Evolutionary conservation across 306 rosid species (phyloP).

Genomic region (Boehmeria nivea): DNA sequence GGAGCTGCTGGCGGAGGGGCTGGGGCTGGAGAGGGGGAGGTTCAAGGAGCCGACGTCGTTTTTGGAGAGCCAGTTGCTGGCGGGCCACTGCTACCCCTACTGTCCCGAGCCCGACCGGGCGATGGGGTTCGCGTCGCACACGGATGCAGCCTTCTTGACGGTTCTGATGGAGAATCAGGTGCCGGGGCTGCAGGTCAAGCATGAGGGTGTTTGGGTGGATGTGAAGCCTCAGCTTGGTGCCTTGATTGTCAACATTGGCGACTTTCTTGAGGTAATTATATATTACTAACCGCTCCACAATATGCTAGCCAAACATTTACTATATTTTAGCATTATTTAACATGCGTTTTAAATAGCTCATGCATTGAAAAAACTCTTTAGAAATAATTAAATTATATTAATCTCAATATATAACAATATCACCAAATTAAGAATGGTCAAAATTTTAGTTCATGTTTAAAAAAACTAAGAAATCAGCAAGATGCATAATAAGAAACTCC

Average conservation of each 20-base stretch:
- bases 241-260: not conserved
- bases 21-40: conserved; percentile 28
- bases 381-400: no score
- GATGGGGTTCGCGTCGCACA: not conserved
- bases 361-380: no score
- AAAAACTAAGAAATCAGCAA: no score
- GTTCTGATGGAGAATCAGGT: not conserved
- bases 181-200: not conserved
- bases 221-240: not conserved
- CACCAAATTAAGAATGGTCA: no score
- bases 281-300: no score
- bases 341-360: no score
- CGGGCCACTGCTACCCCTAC: not conserved
- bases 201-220: not conserved
- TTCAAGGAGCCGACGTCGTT: conserved; percentile 33
- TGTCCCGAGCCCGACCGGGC: not conserved
- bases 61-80: not conserved
- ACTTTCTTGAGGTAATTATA: not conserved
- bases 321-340: no score
- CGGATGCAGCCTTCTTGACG: not conserved
- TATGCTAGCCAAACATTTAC: no score
- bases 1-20: conserved; percentile 39
- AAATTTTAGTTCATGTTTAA: no score
- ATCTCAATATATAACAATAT: no score
- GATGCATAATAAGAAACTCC: no score